These are phyloP conservation scores for Stagonosporopsis tanaceti DNA, from an alignment of 2,329 filamentous ascomycete species.

Conservation along the genomic window DNA sequence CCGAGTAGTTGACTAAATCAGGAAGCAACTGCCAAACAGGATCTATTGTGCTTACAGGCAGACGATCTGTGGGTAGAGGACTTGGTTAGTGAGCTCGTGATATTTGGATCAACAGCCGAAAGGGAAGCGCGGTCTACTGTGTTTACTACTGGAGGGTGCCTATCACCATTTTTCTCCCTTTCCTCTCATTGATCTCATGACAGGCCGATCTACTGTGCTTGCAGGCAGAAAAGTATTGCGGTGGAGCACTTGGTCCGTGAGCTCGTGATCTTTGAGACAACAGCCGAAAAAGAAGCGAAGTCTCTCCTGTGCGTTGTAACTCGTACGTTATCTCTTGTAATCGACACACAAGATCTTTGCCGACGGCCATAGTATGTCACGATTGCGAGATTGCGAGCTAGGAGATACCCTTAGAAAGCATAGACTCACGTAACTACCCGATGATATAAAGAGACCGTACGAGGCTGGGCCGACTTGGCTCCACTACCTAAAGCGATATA, in stretches of 20 bases:
- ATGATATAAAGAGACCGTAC: background rate
- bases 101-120: constrained; percentile 6
- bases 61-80: constrained; percentile 7
- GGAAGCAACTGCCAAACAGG: constrained; percentile 9
- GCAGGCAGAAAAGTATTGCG: background rate
- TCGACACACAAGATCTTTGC: constrained; percentile 4
- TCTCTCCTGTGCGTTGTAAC: constrained; percentile 10
- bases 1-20: constrained; percentile 4
- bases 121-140: background rate
- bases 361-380: constrained; percentile 3
- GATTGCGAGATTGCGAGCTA: constrained; percentile 8
- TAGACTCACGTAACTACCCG: constrained; percentile 3
- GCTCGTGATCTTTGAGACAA: constrained; percentile 7
- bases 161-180: constrained; percentile 1
- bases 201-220: background rate
- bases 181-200: background rate
- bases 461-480: constrained; percentile 8
- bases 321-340: constrained; percentile 6
- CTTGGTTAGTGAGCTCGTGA: constrained; percentile 10
- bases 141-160: background rate
- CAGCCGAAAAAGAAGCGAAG: constrained; percentile 14
- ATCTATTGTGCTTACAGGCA: constrained; percentile 1
- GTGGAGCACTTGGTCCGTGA: constrained; percentile 8
- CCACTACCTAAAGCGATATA: constrained; percentile 10
- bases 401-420: constrained; percentile 3